Evolutionary conservation across 495 filamentous ascomycete genomes (phyloP).

Genomic region (Pseudoneurospora amorphoporcata): DNA sequence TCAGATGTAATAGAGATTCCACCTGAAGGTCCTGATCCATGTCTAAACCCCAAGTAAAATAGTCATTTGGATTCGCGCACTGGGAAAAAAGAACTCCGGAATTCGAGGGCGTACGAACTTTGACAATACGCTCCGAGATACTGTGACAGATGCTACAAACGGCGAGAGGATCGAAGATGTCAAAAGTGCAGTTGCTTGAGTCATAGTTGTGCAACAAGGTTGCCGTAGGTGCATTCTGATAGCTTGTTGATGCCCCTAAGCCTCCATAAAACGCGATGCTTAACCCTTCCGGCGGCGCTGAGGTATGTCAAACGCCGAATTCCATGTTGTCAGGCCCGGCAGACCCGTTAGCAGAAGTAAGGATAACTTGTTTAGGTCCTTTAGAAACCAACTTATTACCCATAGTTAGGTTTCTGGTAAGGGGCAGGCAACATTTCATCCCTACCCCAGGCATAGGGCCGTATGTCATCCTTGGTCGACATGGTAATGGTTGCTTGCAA

Average conservation of each 20-base stretch:
- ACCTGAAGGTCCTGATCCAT: not conserved
- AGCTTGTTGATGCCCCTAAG: not conserved
- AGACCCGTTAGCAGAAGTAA: not conserved
- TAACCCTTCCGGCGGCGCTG: not conserved
- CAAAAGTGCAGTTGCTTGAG: not conserved
- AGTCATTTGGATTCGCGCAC: not conserved
- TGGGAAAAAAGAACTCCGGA: not conserved
- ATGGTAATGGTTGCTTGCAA: not conserved
- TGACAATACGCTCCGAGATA: not conserved
- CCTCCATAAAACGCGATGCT: not conserved
- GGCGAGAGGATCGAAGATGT: not conserved
- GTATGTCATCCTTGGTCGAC: too few relatives aligned
- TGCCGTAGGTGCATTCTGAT: not conserved
- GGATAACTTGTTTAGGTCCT: not conserved
- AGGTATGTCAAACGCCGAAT: not conserved
- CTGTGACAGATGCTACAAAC: not conserved
- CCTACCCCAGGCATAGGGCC: too few relatives aligned
- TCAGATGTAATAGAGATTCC: not conserved
- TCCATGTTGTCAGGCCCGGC: not conserved
- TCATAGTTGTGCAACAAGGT: not conserved
- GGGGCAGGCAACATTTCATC: too few relatives aligned
- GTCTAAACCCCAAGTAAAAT: not conserved
- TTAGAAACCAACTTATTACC: not conserved
- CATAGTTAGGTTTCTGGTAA: not conserved
- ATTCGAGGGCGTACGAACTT: not conserved